Percentiles rank a stretch among this genome's conserved stretches.
Evolutionary conservation across 2,329 filamentous ascomycete genomes (phyloP).

Genomic region (Whalleya microplaca): DNA sequence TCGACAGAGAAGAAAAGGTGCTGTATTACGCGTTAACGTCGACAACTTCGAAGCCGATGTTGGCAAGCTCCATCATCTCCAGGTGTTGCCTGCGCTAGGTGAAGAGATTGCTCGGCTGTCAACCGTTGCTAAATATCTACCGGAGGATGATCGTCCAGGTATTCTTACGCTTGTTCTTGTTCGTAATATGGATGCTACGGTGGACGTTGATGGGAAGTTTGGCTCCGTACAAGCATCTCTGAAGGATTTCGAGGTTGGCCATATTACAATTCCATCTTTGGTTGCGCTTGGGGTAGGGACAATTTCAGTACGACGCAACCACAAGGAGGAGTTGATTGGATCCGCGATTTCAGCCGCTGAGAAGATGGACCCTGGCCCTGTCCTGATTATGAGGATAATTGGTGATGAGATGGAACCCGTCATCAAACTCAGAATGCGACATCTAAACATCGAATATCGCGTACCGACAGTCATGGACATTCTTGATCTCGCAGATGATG

Average conservation of each 20-base stretch:
- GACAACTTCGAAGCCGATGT: slow-evolving; percentile 67
- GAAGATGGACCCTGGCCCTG: slow-evolving; percentile 44
- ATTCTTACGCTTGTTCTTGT: slow-evolving; percentile 75
- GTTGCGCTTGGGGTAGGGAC: slow-evolving; percentile 75
- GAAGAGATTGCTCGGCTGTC: slow-evolving; percentile 82
- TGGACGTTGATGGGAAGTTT: slow-evolving; percentile 70
- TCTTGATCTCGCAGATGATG: slow-evolving; percentile 69
- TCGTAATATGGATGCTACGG: slow-evolving; percentile 61
- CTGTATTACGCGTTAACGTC: slow-evolving; percentile 73
- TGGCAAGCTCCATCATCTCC: slow-evolving; percentile 65
- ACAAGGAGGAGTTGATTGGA: slow-evolving; percentile 71
- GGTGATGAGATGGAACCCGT: slow-evolving; percentile 93
- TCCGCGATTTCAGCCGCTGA: slow-evolving; percentile 42
- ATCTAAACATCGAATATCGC: slow-evolving; percentile 85
- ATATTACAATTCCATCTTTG: slow-evolving; percentile 84
- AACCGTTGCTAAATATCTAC: slow-evolving; percentile 89
- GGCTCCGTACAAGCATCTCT: slow-evolving; percentile 65
- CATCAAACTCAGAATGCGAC: slow-evolving; percentile 84
- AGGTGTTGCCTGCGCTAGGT: slow-evolving; percentile 70
- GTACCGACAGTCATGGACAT: slow-evolving; percentile 82
- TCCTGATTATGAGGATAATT: slow-evolving; percentile 87
- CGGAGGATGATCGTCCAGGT: slow-evolving; percentile 92
- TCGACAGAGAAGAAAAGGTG: slow-evolving; percentile 82
- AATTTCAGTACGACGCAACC: slow-evolving; percentile 66
- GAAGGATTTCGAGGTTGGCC: slow-evolving; percentile 69